Evolutionary conservation across 1,139 yeast genomes (phyloP), one percentile per base, ranked within the genome.

Genomic region (Protomyces macrosporus): DNA sequence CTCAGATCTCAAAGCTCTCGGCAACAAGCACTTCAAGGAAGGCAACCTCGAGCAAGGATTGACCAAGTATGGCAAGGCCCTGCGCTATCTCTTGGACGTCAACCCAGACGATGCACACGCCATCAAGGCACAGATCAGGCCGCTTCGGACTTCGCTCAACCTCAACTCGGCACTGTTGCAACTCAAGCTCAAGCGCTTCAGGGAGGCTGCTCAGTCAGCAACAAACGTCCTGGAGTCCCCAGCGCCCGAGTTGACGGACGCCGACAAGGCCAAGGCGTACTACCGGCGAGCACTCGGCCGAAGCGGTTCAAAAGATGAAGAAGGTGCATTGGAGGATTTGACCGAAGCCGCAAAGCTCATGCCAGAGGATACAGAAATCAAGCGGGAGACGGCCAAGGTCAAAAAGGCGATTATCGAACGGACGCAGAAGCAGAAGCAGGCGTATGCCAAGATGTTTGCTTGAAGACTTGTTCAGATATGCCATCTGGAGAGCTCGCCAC

Each of bases 241-340:
- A 4, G 81, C 81, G 35, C 86, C 84, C 54, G 81, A 77, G 2
- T 78, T 87, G 10, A 89, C 84, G 61, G 87, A 82, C 63, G 82
- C 84, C 69, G 84, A 88, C 36, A 82, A 81, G 73, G 90, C 95
- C 6, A 91, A 91, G 78, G 97, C 97, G 0, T 78, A 82, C 61
- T 91, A 87, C 78, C 84, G 97, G 73, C 85, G 90, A 75, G 97
- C 96, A 45, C 78, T 88, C 72, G 88, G 86, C 67, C 91, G 85
- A 45, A 81, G 79, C 59, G 96, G 97, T 0, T 77, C 86, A 63
- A 75, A 74, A 40, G 87, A 85, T 68, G 82, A 91, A 66, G 83
- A 84, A 68, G 79, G 80, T 65, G 97, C 98, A 0, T 76, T 84
- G 53, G 76, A 78, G 10, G 53, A 51, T 30, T 50, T 64, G n/a